A percentile compares a stretch with the other conserved stretches of the same genome.
Evolutionary conservation across 257 asterid genomes (phyloP).

Genomic region (Capsicum rhomboideum): DNA sequence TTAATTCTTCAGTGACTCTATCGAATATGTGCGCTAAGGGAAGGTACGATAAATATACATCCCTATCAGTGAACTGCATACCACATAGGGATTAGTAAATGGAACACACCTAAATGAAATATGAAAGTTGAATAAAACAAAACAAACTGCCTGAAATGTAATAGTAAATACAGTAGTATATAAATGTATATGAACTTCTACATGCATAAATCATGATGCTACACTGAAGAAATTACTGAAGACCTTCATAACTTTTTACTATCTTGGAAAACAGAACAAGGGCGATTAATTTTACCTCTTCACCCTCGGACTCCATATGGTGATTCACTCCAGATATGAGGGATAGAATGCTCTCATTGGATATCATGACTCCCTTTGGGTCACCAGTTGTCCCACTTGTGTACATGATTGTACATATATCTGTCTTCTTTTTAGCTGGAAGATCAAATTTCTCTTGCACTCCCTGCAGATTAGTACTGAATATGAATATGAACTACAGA

Average conservation of each 20-base stretch:
- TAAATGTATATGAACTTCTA: background rate
- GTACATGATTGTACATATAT: slow-evolving; percentile 80
- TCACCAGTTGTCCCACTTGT: slow-evolving; percentile 91
- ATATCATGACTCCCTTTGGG: slow-evolving; percentile 70
- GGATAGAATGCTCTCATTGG: slow-evolving; percentile 70
- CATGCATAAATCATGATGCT: background rate
- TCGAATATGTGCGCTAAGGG: slow-evolving; percentile 88
- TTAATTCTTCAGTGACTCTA: slow-evolving; percentile 66
- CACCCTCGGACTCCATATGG: slow-evolving; percentile 51
- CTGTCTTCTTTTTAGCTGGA: slow-evolving; percentile 48
- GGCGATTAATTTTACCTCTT: slow-evolving; percentile 39
- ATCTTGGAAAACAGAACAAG: background rate
- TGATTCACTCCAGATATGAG: slow-evolving; percentile 66
- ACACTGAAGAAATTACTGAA: background rate
- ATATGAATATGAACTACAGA: background rate
- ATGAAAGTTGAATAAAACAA: background rate
- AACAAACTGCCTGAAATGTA: background rate
- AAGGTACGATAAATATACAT: slow-evolving; percentile 68
- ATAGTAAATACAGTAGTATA: background rate
- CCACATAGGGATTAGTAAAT: background rate
- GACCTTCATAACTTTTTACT: background rate
- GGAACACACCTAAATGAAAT: background rate
- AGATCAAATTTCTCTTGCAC: slow-evolving; percentile 32
- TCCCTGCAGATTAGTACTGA: slow-evolving; percentile 33
- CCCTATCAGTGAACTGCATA: slow-evolving; percentile 50